Conservation (phyloP, 2,329 filamentous ascomycete genomes). For the Penicillium sp. region DNA sequence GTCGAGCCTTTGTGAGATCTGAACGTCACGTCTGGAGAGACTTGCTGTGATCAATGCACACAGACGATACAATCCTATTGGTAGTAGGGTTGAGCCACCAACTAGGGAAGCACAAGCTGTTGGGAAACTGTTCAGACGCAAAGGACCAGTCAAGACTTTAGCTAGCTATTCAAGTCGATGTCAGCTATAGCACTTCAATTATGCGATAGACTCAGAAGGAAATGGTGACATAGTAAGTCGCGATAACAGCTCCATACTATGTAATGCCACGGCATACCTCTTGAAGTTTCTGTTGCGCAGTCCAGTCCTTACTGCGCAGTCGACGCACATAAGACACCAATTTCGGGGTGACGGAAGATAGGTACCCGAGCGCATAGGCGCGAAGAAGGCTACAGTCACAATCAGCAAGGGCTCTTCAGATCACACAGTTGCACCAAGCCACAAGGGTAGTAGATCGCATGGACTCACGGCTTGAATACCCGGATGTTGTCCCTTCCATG, state of each 20-base stretch:
- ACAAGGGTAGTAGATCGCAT: constrained; percentile 10
- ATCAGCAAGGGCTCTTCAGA: constrained; percentile 7
- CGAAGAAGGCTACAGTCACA: constrained; percentile 37
- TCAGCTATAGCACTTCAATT: constrained; percentile 17
- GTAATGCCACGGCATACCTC: constrained; percentile 30
- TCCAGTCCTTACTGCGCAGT: constrained; percentile 33
- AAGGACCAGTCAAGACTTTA: constrained; percentile 38
- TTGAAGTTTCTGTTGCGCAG: constrained; percentile 32
- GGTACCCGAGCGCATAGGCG: constrained; percentile 50
- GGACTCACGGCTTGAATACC: constrained; percentile 36
- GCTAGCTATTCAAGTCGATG: constrained; percentile 32
- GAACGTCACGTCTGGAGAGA: constrained; percentile 15
- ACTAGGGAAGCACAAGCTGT: constrained; percentile 53
- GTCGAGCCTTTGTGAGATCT: constrained; percentile 15
- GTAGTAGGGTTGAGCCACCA: constrained; percentile 51
- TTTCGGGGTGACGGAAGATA: constrained; percentile 48
- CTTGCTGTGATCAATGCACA: constrained; percentile 24
- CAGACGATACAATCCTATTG: constrained; percentile 28
- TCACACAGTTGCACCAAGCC: constrained; percentile 9
- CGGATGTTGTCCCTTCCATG: constrained; percentile 23
- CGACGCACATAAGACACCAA: constrained; percentile 40
- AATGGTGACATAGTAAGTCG: constrained; percentile 7
- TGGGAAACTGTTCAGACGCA: constrained; percentile 50
- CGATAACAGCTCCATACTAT: background rate
- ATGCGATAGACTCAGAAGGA: background rate